Evolutionary conservation across 306 rosid species (phyloP), one percentile per base, ranked within the genome.

Genomic region (Geum urbanum): DNA sequence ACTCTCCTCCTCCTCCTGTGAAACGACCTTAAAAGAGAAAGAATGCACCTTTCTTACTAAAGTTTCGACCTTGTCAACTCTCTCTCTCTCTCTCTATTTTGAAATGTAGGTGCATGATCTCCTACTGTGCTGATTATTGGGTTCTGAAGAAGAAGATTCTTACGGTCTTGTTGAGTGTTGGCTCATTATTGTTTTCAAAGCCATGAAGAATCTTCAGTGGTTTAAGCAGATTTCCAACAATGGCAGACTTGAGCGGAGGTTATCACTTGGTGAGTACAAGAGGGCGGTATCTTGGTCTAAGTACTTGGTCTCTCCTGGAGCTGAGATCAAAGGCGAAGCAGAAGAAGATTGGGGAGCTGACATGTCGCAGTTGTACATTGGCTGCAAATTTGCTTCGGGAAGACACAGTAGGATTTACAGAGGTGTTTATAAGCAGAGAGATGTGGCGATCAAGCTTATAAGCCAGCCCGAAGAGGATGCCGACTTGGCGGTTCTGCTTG

Each of bases 321-420:
- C 95, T 8, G 91, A 84, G 47, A 95, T 91, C 3, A 95, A 95
- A 53, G 96, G 90, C 1, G 91, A 83, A n/a, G 96, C 88, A 13
- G 97, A 88, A 74, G 92, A 88, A 22, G 96, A 95, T 64, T 95
- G 99, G 96, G 86, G 99, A 66, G 97, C 99, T 2, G 99, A 94
- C 27, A 83, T 94, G 92, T 95, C 99, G 8, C 89, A 87, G 75
- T 74, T 95, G 80, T 75, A 81, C 63, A 82, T 95, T 73, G 99
- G 97, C 15, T 76, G 82, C 19, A 95, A 84, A 54, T 89, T 91
- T 78, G 97, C 99, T 12, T 81, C 87, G 10, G 99, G 97, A 1
- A 88, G 92, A 4, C 97, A 94, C 27, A 94, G 99, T 66, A 81
- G 97, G 84, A 87, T 94, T 75, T 94, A 94, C 75, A 90, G 90